Percentiles rank a stretch among this genome's conserved stretches.
These are phyloP conservation scores for Talaromyces nanjingensis DNA, from an alignment of 495 filamentous ascomycete genomes.

Conservation along the genomic window DNA sequence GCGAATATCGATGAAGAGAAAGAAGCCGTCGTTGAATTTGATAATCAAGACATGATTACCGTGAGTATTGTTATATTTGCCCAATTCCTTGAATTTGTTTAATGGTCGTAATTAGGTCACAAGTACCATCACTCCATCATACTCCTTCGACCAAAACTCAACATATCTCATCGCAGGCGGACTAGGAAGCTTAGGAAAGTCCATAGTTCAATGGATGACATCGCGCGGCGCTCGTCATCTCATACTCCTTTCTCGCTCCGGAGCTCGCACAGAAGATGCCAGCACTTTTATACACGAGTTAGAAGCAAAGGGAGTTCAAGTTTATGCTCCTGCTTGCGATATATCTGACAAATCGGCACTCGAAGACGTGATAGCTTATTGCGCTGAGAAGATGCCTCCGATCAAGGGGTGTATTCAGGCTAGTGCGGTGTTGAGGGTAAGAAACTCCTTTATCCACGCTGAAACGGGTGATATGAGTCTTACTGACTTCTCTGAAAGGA, in stretches of 20 bases:
- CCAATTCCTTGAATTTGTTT: neutral
- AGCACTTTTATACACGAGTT: neutral
- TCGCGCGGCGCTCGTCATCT: neutral
- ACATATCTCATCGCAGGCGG: neutral
- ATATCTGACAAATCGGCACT: neutral
- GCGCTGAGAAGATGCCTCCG: neutral
- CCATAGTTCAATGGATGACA: neutral
- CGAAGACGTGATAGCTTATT: neutral
- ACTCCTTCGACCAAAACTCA: neutral
- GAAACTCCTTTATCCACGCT: neutral
- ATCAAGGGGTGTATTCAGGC: neutral
- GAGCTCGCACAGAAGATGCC: neutral
- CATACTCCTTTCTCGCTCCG: neutral
- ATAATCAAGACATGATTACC: neutral
- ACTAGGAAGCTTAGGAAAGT: neutral
- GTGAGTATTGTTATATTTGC: neutral
- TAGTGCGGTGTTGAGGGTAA: neutral
- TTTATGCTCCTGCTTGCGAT: neutral
- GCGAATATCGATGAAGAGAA: neutral
- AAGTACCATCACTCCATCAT: neutral
- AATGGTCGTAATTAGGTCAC: neutral
- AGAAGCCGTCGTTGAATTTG: neutral
- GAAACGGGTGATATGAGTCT: neutral
- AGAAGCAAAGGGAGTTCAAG: neutral
- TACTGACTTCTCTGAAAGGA: neutral